phyloP scores from a whole-genome alignment of 148 eudicot genomes.

The Drosera capensis region DNA sequence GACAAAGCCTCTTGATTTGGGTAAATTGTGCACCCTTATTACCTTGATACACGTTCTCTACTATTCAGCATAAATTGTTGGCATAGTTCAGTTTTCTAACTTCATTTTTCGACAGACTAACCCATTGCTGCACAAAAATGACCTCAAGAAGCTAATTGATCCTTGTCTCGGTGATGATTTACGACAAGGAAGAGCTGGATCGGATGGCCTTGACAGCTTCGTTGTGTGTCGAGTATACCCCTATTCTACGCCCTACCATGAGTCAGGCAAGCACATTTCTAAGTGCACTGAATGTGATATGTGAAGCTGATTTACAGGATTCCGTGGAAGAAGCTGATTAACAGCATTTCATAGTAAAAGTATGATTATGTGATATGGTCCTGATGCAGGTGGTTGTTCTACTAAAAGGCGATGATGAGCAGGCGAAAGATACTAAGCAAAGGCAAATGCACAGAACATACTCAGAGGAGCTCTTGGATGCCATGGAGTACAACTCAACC shows the following conservation, averaged over 20 bases:
- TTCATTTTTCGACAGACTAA: slow-evolving; percentile 34
- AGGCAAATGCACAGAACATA: slow-evolving; percentile 34
- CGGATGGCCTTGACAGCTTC: slow-evolving; percentile 49
- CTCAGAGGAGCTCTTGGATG: slow-evolving; percentile 60
- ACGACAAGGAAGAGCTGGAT: slow-evolving; percentile 45
- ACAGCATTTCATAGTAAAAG: background rate
- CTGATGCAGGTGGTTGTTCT: slow-evolving; percentile 35
- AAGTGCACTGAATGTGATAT: background rate
- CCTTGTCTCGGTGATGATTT: slow-evolving; percentile 41
- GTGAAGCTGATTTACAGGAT: background rate
- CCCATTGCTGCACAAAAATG: slow-evolving; percentile 52
- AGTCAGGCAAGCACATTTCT: slow-evolving; percentile 40
- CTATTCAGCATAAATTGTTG: background rate
- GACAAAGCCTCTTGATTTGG: slow-evolving; percentile 62
- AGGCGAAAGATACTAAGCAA: slow-evolving; percentile 11
- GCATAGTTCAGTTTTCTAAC: background rate
- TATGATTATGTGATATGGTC: background rate
- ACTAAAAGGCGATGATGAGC: slow-evolving; percentile 33
- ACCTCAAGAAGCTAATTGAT: slow-evolving; percentile 37
- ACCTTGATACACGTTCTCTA: background rate
- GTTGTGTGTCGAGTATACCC: slow-evolving; percentile 50
- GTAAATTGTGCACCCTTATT: slow-evolving; percentile 16
- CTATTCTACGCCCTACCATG: slow-evolving; percentile 67
- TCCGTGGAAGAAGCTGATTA: background rate
- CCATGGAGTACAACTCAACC: slow-evolving; percentile 61